A percentile compares a stretch with the other conserved stretches of the same genome.
Evolutionary conservation across 139 green algal species (phyloP).

Genomic region (Coelastrella sp.): DNA sequence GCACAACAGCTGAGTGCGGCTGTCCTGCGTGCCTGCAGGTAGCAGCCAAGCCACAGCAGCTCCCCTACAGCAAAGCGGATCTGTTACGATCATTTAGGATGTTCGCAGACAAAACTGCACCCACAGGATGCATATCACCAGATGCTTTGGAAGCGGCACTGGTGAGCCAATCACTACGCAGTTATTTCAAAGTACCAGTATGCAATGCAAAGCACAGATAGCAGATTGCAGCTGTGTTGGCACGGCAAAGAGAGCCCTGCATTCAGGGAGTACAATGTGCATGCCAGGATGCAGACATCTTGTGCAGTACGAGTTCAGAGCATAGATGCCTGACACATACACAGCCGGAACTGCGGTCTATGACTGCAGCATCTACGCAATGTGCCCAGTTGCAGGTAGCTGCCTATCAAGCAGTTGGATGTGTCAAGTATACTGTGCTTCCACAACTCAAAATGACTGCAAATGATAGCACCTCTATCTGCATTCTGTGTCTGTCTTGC

Average conservation of each 20-base stretch:
- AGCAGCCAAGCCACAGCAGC: slow-evolving; percentile 55
- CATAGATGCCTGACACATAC: too few relatives aligned
- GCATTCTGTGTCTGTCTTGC: slow-evolving; percentile 16
- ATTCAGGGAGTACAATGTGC: too few relatives aligned
- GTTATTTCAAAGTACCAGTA: neutral
- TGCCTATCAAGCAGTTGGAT: too few relatives aligned
- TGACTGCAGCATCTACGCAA: too few relatives aligned
- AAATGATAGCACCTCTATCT: neutral
- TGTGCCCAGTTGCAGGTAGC: too few relatives aligned
- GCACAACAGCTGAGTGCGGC: neutral
- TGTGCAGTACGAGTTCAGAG: too few relatives aligned
- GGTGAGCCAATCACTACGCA: slow-evolving; percentile 31
- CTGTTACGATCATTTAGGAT: slow-evolving; percentile 59
- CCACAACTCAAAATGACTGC: neutral
- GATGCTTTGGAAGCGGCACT: slow-evolving; percentile 59
- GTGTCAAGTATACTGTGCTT: too few relatives aligned
- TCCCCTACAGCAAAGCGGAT: slow-evolving; percentile 58
- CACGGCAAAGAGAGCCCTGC: neutral
- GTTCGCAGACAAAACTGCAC: slow-evolving; percentile 54
- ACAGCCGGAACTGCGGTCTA: too few relatives aligned
- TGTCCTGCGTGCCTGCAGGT: slow-evolving; percentile 38
- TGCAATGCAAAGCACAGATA: neutral
- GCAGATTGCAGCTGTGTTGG: neutral
- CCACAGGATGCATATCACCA: slow-evolving; percentile 54
- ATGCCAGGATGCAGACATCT: too few relatives aligned